phyloP scores from a whole-genome alignment of 2,329 filamentous ascomycete genomes.

The Penicillium sp. region DNA sequence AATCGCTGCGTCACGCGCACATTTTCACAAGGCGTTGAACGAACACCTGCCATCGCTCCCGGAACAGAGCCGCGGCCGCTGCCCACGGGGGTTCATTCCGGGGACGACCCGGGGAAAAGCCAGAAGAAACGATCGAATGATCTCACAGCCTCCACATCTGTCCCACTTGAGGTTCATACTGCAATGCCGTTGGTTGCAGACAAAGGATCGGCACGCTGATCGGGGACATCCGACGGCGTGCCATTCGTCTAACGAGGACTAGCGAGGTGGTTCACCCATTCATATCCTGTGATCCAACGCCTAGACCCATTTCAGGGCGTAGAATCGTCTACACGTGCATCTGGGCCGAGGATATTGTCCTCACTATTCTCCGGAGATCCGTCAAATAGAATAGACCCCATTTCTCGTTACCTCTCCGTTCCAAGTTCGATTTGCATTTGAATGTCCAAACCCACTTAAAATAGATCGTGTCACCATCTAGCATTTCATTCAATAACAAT shows the following conservation, averaged over 20 bases:
- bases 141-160: background rate
- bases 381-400: background rate
- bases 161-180: background rate
- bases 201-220: background rate
- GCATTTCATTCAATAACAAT: background rate
- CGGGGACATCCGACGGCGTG: background rate
- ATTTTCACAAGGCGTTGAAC: no score
- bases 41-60: no score
- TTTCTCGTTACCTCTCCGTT: background rate
- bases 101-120: conserved; percentile 1
- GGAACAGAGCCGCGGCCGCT: background rate
- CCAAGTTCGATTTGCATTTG: background rate
- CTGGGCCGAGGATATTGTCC: conserved; percentile 14
- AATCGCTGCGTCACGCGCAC: no score
- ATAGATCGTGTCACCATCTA: background rate
- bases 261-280: background rate
- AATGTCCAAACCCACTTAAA: no score
- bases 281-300: background rate
- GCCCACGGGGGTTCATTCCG: background rate
- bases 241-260: background rate
- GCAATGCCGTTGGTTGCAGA: background rate
- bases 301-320: conserved; percentile 17
- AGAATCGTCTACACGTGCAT: conserved; percentile 21
- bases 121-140: conserved; percentile 3
- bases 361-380: background rate